Evolutionary conservation across 176 grass and related monocot genomes (phyloP), one percentile per base, ranked within the genome.

Genomic region (Oryza brachyantha): DNA sequence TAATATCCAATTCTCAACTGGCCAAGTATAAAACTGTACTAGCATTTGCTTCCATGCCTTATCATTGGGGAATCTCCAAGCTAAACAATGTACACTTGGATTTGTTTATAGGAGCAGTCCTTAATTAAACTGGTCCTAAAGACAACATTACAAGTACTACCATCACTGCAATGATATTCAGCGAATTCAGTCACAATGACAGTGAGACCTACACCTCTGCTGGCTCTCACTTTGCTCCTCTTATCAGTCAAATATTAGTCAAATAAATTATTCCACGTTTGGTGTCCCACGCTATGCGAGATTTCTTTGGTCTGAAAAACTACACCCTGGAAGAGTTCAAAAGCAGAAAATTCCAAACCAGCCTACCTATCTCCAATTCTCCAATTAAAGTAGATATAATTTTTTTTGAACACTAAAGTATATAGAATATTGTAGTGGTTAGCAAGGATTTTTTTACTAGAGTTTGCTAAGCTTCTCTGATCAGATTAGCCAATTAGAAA

Each of bases 281-380:
- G 58, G 58, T 63, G 58, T 63, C 22, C 16, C 5, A 42, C n/a
- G n/a, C n/a, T n/a, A n/a, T 7, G 1, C 72, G 31, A 25, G 57
- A 14, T 14, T 32, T 24, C 46, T 55, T 35, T 35, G 17, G 13
- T 45, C 29, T 14, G 25, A 11, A 26, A 26, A 37, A 38, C 10
- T 19, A 54, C 13, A 41, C 13, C 6, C 8, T 21, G 43, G 14
- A 13, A 36, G 17, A 27, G 42, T 17, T 40, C 32, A 26, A 61
- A 81, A 81, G 79, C 60, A 5, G 29, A 54, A 65, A 37, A 82
- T 29, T 55, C 80, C 70, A 82, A 74, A 64, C 43, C 26, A 38
- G 13, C 70, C 24, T 31, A 61, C 26, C 50, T 22, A 61, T 34
- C 54, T 5, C 50, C 17, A 3, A 59, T 80, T 70, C 25, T 45